These are phyloP conservation scores for Russula earlei DNA, from an alignment of 768 basidiomycete species.

Conservation along the genomic window DNA sequence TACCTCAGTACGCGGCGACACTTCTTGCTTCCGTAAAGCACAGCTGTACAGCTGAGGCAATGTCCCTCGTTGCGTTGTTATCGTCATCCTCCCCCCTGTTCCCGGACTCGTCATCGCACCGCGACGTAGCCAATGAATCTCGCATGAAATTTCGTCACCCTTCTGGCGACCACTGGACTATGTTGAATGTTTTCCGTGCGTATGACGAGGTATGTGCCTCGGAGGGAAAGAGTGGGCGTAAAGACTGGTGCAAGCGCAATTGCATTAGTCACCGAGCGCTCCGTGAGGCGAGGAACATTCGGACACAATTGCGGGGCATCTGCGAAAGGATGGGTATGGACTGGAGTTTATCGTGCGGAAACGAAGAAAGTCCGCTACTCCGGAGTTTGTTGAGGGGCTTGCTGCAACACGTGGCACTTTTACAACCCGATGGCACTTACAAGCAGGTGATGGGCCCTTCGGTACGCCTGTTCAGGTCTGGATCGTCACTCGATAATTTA, in stretches of 20 bases:
- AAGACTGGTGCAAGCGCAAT: constrained; percentile 78
- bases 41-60: constrained; percentile 66
- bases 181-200: constrained; percentile 74
- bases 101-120: constrained; percentile 62
- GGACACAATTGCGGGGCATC: constrained; percentile 63
- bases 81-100: constrained; percentile 78
- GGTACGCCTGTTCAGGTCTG: constrained; percentile 30
- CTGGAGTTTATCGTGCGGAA: constrained; percentile 46
- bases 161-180: constrained; percentile 85
- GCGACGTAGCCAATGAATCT: constrained; percentile 61
- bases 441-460: constrained; percentile 69
- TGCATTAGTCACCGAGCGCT: constrained; percentile 78
- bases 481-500: background rate
- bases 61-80: constrained; percentile 78
- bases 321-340: constrained; percentile 57
- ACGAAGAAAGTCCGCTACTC: constrained; percentile 60
- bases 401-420: constrained; percentile 72
- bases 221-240: constrained; percentile 39
- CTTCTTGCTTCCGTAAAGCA: constrained; percentile 68
- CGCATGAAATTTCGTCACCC: constrained; percentile 73
- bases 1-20: constrained; percentile 71
- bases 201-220: constrained; percentile 59
- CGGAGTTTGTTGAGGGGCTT: constrained; percentile 68
- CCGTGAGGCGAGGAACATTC: constrained; percentile 65
- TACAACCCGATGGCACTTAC: constrained; percentile 83